Base-by-base conservation (phyloP, 2,329 filamentous ascomycete species). In the Colletotrichum cereale region DNA sequence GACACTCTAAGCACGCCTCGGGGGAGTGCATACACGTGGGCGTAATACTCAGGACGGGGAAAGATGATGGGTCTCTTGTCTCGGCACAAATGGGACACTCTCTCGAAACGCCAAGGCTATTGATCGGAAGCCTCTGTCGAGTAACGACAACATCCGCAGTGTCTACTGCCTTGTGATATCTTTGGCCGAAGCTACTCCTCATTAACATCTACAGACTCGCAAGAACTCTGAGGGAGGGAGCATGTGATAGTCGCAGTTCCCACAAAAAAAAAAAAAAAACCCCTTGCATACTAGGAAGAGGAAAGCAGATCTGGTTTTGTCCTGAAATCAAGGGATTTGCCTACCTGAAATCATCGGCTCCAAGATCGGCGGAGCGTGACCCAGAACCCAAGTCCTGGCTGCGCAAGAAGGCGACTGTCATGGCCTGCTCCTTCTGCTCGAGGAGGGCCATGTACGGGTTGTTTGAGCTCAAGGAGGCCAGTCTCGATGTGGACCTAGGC, bases 71-170 rank as follows among this genome's bases (percentile, higher is more conserved):
- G 1, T 73, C 67, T 60, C 82, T 82, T 6, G 66, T 76, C 5
- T 82, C 78, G 6, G 77, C 75, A 72, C 82, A 84, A n/a, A 83
- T 77, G n/a, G 77, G 61, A 70, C 82, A 84, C 18, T 82, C 80
- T 34, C 77, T 64, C 2, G 77, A 74, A 5, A 76, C 75, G 24
- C 67, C 72, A 7, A 75, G 64, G 29, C 75, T 62, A 3, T 73
- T 76, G 7, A 75, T 72, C 18, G 75, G 75, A 4, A 76, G 66
- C 11, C 80, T 78, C 34, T 78, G 76, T 63, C 78, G 76, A 12
- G 79, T 81, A 55, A 83, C 69, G 10, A 80, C 73, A 5, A 80
- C 75, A 26, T 77, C 71, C 16, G 75, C 58, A 1, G 76, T 77
- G 24, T 75, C 76, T 26, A 69, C 56, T 11, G 76, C 72, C 72